Percentiles rank a stretch among this genome's conserved stretches.
These are phyloP conservation scores for Populus hybrid DNA, from an alignment of 441 rosid species.

Conservation along the genomic window DNA sequence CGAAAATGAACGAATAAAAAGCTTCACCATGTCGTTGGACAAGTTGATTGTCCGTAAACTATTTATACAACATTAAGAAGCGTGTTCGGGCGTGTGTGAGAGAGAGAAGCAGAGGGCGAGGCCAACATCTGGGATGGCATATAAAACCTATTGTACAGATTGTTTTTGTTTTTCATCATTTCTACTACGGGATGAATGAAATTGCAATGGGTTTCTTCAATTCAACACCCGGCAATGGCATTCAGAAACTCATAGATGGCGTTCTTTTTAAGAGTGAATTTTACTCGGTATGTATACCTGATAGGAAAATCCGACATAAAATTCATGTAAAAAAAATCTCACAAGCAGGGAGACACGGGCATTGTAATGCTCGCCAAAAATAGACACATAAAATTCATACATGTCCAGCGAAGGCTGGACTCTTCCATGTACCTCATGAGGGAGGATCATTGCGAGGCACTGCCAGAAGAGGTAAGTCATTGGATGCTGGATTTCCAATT, in stretches of 20 bases:
- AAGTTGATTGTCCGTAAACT: neutral
- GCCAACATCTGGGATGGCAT: neutral
- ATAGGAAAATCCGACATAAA: neutral
- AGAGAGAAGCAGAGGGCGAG: too few species aligned
- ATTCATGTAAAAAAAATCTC: neutral
- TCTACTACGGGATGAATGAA: too few species aligned
- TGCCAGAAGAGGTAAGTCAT: constrained; percentile 7
- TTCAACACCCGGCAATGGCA: too few species aligned
- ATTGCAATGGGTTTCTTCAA: too few species aligned
- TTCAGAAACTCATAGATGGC: neutral
- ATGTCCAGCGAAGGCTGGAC: constrained; percentile 1
- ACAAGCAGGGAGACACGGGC: neutral
- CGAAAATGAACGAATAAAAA: neutral
- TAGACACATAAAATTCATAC: neutral
- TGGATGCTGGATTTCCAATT: constrained; percentile 21
- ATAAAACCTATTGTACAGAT: neutral
- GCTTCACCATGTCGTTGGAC: neutral
- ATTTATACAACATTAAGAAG: neutral
- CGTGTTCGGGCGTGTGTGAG: neutral
- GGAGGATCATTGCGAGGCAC: constrained; percentile 12
- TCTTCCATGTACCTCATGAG: constrained; percentile 13
- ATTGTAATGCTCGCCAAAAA: constrained; percentile 5
- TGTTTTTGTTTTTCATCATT: too few species aligned
- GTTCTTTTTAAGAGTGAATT: too few species aligned
- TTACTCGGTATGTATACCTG: too few species aligned